These are phyloP conservation scores for Paramecium tetraurelia DNA, from an alignment of 73 alveolate genomes.

Conservation along the genomic window DNA sequence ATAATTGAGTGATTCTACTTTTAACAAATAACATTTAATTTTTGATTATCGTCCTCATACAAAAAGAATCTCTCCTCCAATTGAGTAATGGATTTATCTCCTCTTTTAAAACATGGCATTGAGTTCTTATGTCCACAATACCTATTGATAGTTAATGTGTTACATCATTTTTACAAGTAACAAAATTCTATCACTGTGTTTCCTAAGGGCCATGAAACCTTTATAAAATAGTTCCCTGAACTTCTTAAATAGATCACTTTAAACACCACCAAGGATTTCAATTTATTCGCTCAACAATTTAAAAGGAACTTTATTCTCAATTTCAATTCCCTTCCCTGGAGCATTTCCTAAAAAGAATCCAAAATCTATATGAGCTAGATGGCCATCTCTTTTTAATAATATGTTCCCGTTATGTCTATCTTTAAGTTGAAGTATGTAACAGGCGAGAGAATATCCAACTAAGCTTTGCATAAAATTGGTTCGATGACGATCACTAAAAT, in stretches of 20 bases:
- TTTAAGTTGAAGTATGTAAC: constrained; percentile 89
- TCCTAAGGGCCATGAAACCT: constrained; percentile 62
- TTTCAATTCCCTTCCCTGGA: constrained; percentile 92
- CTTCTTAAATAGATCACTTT: constrained; percentile 44
- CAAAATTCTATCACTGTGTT: constrained; percentile 84
- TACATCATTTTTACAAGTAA: constrained; percentile 95
- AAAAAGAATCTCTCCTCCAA: constrained; percentile 79
- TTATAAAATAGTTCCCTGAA: constrained; percentile 57
- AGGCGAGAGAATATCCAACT: constrained; percentile 82
- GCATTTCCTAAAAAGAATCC: constrained; percentile 91
- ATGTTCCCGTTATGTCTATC: constrained; percentile 97
- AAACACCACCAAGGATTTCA: constrained; percentile 89
- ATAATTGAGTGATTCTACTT: background rate
- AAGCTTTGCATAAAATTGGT: constrained; percentile 65
- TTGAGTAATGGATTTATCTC: constrained; percentile 79
- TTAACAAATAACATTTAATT: constrained; percentile 14
- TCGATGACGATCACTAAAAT: constrained; percentile 65
- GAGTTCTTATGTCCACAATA: constrained; percentile 76
- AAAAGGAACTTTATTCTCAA: constrained; percentile 95
- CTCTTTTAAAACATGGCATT: constrained; percentile 89
- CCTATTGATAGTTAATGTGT: background rate
- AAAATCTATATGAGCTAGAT: constrained; percentile 93
- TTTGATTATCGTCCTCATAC: background rate
- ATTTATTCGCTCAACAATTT: constrained; percentile 88
- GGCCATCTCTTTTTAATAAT: constrained; percentile 89